phyloP scores from a whole-genome alignment of 208 protist species.

The Acanthamoeba castellanii region DNA sequence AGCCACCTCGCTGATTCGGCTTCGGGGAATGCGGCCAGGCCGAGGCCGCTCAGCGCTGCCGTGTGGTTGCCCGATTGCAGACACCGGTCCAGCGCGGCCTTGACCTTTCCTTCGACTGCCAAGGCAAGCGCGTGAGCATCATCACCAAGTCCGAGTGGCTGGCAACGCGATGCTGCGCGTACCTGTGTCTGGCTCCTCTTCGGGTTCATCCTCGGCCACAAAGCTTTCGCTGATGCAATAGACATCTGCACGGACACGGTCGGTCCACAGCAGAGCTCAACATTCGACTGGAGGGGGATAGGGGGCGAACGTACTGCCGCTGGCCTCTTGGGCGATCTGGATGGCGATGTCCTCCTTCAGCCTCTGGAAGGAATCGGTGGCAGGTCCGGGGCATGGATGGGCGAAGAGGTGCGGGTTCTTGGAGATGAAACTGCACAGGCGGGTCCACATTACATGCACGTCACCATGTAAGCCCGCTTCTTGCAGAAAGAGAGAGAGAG shows the following conservation, averaged over 20 bases:
- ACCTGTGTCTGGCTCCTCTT: not conserved
- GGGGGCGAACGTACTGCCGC: not conserved
- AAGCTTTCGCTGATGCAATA: constrained; percentile 19
- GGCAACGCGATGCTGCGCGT: not conserved
- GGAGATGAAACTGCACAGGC: constrained; percentile 31
- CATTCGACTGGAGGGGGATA: not conserved
- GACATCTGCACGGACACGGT: not conserved
- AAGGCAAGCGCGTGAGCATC: not conserved
- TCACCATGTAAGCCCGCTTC: no score
- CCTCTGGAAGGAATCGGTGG: not conserved
- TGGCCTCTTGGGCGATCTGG: not conserved
- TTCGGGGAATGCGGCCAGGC: not conserved
- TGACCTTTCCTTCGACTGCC: not conserved
- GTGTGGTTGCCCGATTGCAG: constrained; percentile 16
- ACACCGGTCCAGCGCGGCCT: not conserved
- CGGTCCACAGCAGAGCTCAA: not conserved
- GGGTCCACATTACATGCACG: not conserved
- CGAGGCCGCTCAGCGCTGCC: not conserved
- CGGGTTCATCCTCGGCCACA: not conserved
- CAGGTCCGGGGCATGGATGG: not conserved
- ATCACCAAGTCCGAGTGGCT: not conserved
- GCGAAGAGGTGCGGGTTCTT: constrained; percentile 44
- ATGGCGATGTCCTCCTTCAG: constrained; percentile 18
- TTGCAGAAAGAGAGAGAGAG: not conserved
- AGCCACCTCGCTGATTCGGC: not conserved